Evolutionary conservation across 371 early-diverging fungal genomes (phyloP).

Genomic region (Blastocladiella emersonii): DNA sequence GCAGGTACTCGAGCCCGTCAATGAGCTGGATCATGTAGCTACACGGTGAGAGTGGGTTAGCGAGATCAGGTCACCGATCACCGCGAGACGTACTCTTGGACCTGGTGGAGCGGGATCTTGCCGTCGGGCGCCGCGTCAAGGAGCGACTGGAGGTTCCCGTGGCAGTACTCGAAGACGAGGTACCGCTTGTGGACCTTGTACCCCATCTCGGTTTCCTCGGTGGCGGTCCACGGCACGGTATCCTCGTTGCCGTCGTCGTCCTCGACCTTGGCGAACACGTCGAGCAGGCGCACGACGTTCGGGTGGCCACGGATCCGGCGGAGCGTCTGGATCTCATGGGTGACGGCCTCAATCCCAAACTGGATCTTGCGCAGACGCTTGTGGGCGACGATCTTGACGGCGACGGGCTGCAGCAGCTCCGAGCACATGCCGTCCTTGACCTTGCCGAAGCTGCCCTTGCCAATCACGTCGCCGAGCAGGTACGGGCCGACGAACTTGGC

Average conservation of each 20-base stretch:
- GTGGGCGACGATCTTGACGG: constrained; percentile 35
- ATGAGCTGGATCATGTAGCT: constrained; percentile 33
- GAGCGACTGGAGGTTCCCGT: constrained; percentile 28
- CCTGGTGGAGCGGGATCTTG: constrained; percentile 14
- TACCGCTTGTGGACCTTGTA: constrained; percentile 25
- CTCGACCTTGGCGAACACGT: constrained; percentile 44
- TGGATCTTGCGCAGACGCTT: constrained; percentile 29
- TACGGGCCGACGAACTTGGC: constrained; percentile 33
- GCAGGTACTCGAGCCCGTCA: constrained; percentile 32
- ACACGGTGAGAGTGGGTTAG: neutral
- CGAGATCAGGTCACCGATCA: too few species aligned
- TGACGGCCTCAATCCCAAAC: constrained; percentile 25
- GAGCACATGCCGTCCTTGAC: constrained; percentile 41
- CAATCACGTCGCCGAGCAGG: constrained; percentile 33
- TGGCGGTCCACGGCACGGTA: constrained; percentile 29
- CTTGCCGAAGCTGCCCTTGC: constrained; percentile 38
- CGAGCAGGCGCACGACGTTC: constrained; percentile 31
- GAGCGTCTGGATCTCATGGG: constrained; percentile 48
- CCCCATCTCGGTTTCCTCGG: neutral
- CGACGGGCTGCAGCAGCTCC: constrained; percentile 34
- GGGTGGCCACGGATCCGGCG: constrained; percentile 25
- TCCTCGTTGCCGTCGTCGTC: constrained; percentile 33
- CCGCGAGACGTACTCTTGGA: constrained; percentile 16
- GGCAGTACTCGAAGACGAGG: constrained; percentile 35
- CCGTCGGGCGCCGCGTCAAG: constrained; percentile 22